Conservation (phyloP, 148 eudicot species). For the Rhododendron kiyosumense region DNA sequence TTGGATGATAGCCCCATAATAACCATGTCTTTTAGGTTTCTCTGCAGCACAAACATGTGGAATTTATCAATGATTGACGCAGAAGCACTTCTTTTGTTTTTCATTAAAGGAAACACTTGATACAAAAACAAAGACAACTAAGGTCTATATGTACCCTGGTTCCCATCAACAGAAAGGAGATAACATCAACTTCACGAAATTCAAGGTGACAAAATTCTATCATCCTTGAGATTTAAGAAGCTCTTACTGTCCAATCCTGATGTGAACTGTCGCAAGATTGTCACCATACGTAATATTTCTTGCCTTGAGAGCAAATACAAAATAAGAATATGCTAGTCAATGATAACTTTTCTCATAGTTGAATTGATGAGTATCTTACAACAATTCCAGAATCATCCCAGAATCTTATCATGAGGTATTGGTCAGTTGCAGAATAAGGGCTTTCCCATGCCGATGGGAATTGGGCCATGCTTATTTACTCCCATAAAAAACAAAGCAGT, state of each 20-base stretch:
- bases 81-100: not conserved
- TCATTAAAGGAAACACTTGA: not conserved
- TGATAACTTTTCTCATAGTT: not conserved
- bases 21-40: constrained; percentile 73
- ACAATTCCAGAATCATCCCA: not conserved
- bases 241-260: not conserved
- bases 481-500: not conserved
- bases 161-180: not conserved
- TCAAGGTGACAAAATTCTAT: not conserved
- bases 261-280: not conserved
- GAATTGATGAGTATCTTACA: not conserved
- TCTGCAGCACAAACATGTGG: constrained; percentile 38
- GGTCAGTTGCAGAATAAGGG: not conserved
- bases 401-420: not conserved
- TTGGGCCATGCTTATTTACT: not conserved
- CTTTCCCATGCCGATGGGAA: not conserved
- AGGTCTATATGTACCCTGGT: not conserved
- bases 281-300: not conserved
- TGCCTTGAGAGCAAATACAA: not conserved
- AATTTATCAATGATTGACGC: not conserved
- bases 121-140: not conserved
- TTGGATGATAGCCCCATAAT: constrained; percentile 69
- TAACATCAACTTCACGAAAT: not conserved
- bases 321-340: not conserved
- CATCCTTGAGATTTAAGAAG: not conserved